Evolutionary conservation across 108 stramenopile species (phyloP), one percentile per base, ranked within the genome.

Genomic region (Nitzschia sp.): DNA sequence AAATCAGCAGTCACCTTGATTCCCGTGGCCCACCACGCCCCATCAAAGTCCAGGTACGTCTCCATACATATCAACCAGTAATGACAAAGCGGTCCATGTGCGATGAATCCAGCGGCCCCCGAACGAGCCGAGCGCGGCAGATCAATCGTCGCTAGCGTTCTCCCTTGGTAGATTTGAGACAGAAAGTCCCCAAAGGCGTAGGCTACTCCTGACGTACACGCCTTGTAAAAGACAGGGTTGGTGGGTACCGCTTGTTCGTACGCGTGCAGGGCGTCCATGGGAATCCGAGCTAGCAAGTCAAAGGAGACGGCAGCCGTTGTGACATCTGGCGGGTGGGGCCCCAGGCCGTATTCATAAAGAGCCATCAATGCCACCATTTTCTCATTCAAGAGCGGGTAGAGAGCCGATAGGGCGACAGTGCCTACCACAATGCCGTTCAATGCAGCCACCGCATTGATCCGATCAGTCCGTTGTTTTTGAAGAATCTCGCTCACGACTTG

Each of bases 61-160:
- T 95, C 94, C 26, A 63, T 80, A 22, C 80, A 35, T 19, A 71
- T 62, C 71, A 89, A 90, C 92, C 94, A 95, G 33, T 69, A 61
- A 66, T 95, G 94, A 55, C 79, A 75, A 68, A 95, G 63, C 3
- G 92, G 92, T 0, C 94, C 94, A 71, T 95, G 94, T 16, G 87
- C 89, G 31, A 93, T 66, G 45, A 91, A 59, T 22, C 94, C 94
- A 6, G 94, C 94, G 8, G 75, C 8, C 11, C 81, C 46, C 31
- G 75, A 77, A n/a, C 94, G 85, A 15, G 78, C 27, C 28, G 82
- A 71, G 22, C 94, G 76, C 15, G 60, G 47, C 22, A 87, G 57
- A 72, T 93, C 91, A 44, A 93, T 56, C 13, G 83, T 55, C 13
- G 65, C 83, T 19, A 93, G 75, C 17, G 41, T 50, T 27, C 19